These are phyloP conservation scores for Fomitopsis schrenkii DNA, from an alignment of 1,284 basidiomycete species.

Conservation along the genomic window DNA sequence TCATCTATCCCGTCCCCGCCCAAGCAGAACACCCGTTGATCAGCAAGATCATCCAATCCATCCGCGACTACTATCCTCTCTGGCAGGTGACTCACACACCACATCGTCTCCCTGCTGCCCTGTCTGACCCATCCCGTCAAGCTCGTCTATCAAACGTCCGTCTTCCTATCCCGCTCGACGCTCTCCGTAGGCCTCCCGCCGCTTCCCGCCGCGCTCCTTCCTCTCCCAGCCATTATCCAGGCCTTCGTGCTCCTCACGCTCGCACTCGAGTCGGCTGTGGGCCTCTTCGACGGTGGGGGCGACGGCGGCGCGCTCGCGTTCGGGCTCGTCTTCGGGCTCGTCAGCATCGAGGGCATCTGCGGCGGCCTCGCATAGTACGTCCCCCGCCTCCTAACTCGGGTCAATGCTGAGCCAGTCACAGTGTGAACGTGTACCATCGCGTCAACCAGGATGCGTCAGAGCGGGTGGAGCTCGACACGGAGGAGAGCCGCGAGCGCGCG, in stretches of 20 bases:
- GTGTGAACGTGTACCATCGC: constrained; percentile 86
- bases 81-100: constrained; percentile 64
- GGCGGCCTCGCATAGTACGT: constrained; percentile 90
- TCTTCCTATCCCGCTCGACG: constrained; percentile 93
- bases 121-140: constrained; percentile 21
- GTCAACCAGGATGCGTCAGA: constrained; percentile 61
- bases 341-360: constrained; percentile 83
- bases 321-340: constrained; percentile 68
- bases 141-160: constrained; percentile 88
- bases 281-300: constrained; percentile 52
- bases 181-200: constrained; percentile 87
- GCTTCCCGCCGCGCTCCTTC: constrained; percentile 67
- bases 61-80: constrained; percentile 93
- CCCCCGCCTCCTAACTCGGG: constrained; percentile 2
- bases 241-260: constrained; percentile 57
- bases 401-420: constrained; percentile 21
- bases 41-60: constrained; percentile 75
- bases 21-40: constrained; percentile 56
- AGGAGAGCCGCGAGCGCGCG: constrained; percentile 48
- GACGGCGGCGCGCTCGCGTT: constrained; percentile 48
- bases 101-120: neutral
- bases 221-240: constrained; percentile 73
- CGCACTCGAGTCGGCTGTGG: constrained; percentile 62
- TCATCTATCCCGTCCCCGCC: constrained; percentile 85
- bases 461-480: constrained; percentile 35